Evolutionary conservation across 805 yeast genomes (phyloP).

Genomic region (Brettanomyces naardenensis): DNA sequence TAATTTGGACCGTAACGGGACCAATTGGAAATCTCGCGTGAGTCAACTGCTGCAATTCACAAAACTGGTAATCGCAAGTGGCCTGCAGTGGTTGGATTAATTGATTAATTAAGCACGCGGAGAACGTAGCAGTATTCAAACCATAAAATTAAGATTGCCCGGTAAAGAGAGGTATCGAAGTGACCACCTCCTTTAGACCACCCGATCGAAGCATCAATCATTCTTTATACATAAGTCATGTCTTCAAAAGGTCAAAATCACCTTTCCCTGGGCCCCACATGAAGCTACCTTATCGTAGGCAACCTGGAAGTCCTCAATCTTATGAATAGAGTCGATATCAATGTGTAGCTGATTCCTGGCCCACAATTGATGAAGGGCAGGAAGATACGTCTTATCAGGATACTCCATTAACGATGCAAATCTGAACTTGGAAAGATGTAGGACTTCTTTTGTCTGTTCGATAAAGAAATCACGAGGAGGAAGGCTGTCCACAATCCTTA

Average conservation of each 20-base stretch:
- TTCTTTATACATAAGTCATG: too few relatives aligned
- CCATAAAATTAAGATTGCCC: too few relatives aligned
- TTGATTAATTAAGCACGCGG: too few relatives aligned
- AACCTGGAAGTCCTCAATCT: slow-evolving; percentile 36
- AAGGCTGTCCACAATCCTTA: slow-evolving; percentile 18
- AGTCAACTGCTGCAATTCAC: too few relatives aligned
- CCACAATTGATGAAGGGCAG: slow-evolving; percentile 36
- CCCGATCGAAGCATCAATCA: too few relatives aligned
- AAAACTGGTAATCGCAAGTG: too few relatives aligned
- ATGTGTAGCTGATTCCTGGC: slow-evolving; percentile 36
- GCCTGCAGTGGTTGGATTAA: too few relatives aligned
- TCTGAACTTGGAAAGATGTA: slow-evolving; percentile 11
- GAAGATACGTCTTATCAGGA: slow-evolving; percentile 5
- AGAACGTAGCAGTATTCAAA: too few relatives aligned
- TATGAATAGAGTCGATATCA: slow-evolving; percentile 45
- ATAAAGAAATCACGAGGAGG: slow-evolving; percentile 16
- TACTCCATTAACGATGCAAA: slow-evolving; percentile 4
- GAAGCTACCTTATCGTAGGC: slow-evolving; percentile 43
- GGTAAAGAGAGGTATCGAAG: too few relatives aligned
- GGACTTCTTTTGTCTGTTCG: slow-evolving; percentile 6
- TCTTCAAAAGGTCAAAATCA: slow-evolving; percentile 35
- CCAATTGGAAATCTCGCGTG: too few relatives aligned
- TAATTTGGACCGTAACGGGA: too few relatives aligned
- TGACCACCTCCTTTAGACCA: too few relatives aligned
- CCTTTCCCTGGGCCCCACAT: slow-evolving; percentile 57